Conservation (phyloP, 768 basidiomycete species). For the Hygrophorus russula region DNA sequence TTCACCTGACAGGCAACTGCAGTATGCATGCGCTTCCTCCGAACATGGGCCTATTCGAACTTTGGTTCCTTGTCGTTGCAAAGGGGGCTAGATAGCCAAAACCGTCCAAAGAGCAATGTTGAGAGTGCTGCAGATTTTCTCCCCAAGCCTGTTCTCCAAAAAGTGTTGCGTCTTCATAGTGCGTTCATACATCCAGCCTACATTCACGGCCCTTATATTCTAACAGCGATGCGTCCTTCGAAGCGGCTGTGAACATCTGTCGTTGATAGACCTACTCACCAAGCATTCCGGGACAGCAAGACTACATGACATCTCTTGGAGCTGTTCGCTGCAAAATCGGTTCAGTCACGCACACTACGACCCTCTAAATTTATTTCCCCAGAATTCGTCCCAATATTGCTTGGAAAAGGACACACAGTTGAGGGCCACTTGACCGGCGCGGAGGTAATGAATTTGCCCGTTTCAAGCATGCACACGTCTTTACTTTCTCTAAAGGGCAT, state of each 20-base stretch:
- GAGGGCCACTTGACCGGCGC: conserved; percentile 14
- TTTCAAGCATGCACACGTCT: not conserved
- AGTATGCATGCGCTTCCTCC: conserved; percentile 12
- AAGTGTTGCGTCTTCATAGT: conserved; percentile 18
- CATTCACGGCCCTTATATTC: not conserved
- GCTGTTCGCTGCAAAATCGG: conserved; percentile 13
- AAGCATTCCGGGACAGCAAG: conserved; percentile 11
- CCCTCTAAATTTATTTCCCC: not conserved
- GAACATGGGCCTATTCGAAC: conserved; percentile 12
- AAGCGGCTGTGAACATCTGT: conserved; percentile 20
- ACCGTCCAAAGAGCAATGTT: conserved; percentile 10
- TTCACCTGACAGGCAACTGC: not conserved
- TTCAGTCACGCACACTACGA: not conserved
- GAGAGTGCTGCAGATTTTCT: conserved; percentile 8
- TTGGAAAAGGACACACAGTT: conserved; percentile 13
- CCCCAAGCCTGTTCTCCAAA: conserved; percentile 10
- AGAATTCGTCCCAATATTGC: conserved; percentile 18
- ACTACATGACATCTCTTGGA: conserved; percentile 15
- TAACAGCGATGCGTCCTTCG: not conserved
- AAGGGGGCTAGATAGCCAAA: not conserved
- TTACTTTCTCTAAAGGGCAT: not conserved
- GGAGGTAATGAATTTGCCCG: conserved; percentile 8
- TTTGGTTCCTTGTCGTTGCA: conserved; percentile 4
- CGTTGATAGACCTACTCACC: conserved; percentile 13
- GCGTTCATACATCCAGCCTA: not conserved